Conservation (phyloP, 352 stramenopile species). For the Poterioochromonas sp. region DNA sequence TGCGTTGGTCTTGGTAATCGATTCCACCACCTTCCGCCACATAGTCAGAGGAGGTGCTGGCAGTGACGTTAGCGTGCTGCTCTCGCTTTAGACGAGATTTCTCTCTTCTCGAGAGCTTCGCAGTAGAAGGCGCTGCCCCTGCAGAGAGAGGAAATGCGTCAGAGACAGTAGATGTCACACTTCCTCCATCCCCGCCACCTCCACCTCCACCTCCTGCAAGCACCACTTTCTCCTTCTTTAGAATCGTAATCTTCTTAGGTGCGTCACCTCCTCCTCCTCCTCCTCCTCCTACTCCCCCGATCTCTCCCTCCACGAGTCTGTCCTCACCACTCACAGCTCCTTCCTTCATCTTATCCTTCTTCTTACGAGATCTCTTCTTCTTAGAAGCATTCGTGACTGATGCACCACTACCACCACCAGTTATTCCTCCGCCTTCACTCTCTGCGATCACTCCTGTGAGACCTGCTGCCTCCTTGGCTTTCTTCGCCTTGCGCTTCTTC, state of each 20-base stretch:
- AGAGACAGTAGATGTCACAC: neutral
- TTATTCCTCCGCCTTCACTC: neutral
- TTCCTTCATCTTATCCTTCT: neutral
- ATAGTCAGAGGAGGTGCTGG: neutral
- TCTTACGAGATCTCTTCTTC: neutral
- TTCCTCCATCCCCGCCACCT: neutral
- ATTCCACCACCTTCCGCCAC: neutral
- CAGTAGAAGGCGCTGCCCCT: neutral
- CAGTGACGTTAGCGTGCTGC: too few relatives aligned
- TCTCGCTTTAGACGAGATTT: too few relatives aligned
- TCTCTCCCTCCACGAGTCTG: neutral
- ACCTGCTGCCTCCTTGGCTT: too few relatives aligned
- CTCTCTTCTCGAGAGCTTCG: too few relatives aligned
- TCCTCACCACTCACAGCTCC: neutral
- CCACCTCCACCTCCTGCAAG: neutral
- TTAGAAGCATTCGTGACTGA: neutral
- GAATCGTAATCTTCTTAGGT: neutral
- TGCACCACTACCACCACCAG: neutral
- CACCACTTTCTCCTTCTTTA: neutral
- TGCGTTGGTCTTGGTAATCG: neutral
- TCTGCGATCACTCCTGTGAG: too few relatives aligned
- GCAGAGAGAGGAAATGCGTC: neutral
- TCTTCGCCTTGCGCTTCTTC: too few relatives aligned
- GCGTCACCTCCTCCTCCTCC: neutral
- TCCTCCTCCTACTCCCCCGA: neutral